Evolutionary conservation across 2,329 filamentous ascomycete genomes (phyloP).

Genomic region (Dothideomycetidae sp.): DNA sequence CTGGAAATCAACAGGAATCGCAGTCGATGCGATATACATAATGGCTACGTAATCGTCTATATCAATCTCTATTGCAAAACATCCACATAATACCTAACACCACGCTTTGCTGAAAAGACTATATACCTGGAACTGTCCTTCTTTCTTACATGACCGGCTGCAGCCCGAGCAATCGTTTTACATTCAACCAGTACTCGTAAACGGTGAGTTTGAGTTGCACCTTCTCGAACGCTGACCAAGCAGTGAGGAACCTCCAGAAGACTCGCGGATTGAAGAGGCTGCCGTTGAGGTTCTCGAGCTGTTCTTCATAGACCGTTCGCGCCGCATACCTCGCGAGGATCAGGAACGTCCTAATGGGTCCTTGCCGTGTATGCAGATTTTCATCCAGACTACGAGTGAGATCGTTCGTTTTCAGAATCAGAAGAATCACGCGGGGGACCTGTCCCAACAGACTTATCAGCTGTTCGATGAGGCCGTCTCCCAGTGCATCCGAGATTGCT

Average conservation of each 20-base stretch:
- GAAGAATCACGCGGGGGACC: slow-evolving; percentile 79
- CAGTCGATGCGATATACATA: too few species aligned
- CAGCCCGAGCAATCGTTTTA: slow-evolving; percentile 37
- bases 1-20: too few species aligned
- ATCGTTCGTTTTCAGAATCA: slow-evolving; percentile 97
- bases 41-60: too few species aligned
- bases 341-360: slow-evolving; percentile 47
- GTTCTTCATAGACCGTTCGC: slow-evolving; percentile 47
- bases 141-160: slow-evolving; percentile 5
- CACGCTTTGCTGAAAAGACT: background rate
- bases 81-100: background rate
- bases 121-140: background rate
- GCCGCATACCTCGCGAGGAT: slow-evolving; percentile 52
- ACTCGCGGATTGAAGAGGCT: slow-evolving; percentile 40
- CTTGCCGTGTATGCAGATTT: slow-evolving; percentile 59
- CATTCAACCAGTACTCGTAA: slow-evolving; percentile 43
- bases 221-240: slow-evolving; percentile 39
- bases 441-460: slow-evolving; percentile 76
- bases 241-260: slow-evolving; percentile 35
- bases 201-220: slow-evolving; percentile 43
- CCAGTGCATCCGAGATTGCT: slow-evolving; percentile 67
- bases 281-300: slow-evolving; percentile 38
- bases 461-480: slow-evolving; percentile 77
- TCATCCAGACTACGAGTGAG: slow-evolving; percentile 88
- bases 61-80: too few species aligned